A percentile compares a stretch with the other conserved stretches of the same genome.
Evolutionary conservation across 176 grass and related monocot genomes (phyloP).

Genomic region (Aegilops tauschii): DNA sequence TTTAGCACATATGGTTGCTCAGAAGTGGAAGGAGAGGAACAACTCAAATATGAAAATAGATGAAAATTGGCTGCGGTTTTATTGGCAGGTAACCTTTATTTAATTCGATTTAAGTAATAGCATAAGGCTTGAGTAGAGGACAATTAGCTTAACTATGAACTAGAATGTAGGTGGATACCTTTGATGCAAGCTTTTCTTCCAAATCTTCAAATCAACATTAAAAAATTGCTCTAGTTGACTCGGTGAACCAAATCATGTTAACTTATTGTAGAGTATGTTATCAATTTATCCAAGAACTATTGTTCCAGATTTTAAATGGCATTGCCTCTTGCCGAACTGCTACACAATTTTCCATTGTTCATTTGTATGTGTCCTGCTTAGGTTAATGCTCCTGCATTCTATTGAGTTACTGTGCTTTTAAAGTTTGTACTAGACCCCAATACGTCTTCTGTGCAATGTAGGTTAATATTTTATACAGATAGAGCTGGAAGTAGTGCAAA

Average conservation of each 20-base stretch:
- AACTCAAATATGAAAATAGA: slow-evolving; percentile 55
- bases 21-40: slow-evolving; percentile 74
- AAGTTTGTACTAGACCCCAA: no score
- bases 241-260: not conserved
- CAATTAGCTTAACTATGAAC: not conserved
- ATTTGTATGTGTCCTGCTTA: not conserved
- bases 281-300: not conserved
- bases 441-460: not conserved
- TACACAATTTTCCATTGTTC: not conserved
- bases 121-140: slow-evolving; percentile 11
- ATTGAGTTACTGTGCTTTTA: not conserved
- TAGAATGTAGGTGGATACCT: slow-evolving; percentile 12
- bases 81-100: slow-evolving; percentile 81
- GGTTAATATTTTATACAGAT: not conserved
- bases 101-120: not conserved
- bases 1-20: slow-evolving; percentile 90
- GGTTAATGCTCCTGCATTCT: not conserved
- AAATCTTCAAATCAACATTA: not conserved
- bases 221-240: not conserved
- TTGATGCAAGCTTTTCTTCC: not conserved
- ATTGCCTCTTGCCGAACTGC: not conserved
- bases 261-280: not conserved
- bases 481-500: slow-evolving; percentile 18
- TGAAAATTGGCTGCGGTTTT: slow-evolving; percentile 98
- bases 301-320: not conserved